Evolutionary conservation across 495 filamentous ascomycete species (phyloP).

Genomic region (Penicilliopsis zonata): DNA sequence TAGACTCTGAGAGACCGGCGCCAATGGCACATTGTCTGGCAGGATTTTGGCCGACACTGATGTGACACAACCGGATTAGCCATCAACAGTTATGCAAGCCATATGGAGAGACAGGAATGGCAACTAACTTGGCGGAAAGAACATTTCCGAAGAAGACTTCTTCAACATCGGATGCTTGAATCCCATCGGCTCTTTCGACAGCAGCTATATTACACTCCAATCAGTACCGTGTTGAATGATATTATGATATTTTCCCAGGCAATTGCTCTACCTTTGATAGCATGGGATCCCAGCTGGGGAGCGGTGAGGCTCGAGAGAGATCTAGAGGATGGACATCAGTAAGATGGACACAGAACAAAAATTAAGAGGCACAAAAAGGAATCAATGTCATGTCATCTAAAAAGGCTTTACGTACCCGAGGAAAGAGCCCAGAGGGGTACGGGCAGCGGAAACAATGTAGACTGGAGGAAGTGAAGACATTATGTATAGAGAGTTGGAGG

Average conservation of each 20-base stretch:
- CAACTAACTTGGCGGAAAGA: conserved; percentile 75
- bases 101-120: conserved; percentile 1
- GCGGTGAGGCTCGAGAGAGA: conserved; percentile 79
- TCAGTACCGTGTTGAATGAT: conserved; percentile 5
- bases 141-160: conserved; percentile 99
- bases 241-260: background rate
- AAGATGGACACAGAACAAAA: too few relatives aligned
- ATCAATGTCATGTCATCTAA: conserved; percentile 6
- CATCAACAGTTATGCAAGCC: too few relatives aligned
- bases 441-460: conserved; percentile 86
- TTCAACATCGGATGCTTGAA: conserved; percentile 77
- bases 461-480: conserved; percentile 66
- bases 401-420: conserved; percentile 53
- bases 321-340: conserved; percentile 28
- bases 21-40: conserved; percentile 85
- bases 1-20: conserved; percentile 67
- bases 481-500: too few relatives aligned
- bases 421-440: conserved; percentile 89
- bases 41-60: conserved; percentile 89
- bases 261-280: conserved; percentile 64
- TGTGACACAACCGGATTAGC: too few relatives aligned
- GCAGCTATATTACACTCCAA: conserved; percentile 45
- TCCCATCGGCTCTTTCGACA: conserved; percentile 68
- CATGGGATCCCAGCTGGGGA: conserved; percentile 76
- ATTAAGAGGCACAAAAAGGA: too few relatives aligned